phyloP scores from a whole-genome alignment of 176 grass and related monocot species.

The Paspalum notatum region DNA sequence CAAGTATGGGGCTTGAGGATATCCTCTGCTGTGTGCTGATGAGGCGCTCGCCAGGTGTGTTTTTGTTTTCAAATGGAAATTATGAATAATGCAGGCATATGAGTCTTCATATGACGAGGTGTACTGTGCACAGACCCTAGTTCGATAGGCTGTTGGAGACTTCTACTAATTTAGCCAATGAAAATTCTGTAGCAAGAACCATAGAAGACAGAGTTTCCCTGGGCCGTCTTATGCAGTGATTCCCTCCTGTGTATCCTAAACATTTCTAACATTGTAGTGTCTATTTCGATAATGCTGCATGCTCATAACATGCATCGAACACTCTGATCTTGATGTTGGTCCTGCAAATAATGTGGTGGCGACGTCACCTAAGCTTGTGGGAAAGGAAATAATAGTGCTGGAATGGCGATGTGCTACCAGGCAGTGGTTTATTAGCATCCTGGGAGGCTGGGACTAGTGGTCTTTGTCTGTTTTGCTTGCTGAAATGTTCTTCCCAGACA shows the following conservation, averaged over 20 bases:
- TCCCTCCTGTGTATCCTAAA: neutral
- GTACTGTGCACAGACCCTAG: neutral
- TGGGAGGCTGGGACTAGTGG: neutral
- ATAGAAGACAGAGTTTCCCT: neutral
- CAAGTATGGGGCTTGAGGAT: conserved; percentile 79
- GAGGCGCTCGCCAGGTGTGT: neutral
- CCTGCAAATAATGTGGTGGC: neutral
- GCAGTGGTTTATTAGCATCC: neutral
- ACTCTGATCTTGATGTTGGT: neutral
- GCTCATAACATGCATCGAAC: neutral
- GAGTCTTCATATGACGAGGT: neutral
- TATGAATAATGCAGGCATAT: neutral
- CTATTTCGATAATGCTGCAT: neutral
- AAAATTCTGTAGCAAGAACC: neutral
- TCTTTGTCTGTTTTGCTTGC: neutral
- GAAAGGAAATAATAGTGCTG: neutral
- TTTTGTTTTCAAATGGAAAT: neutral
- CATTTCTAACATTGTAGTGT: neutral
- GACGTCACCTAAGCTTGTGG: neutral
- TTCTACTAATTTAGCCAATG: neutral
- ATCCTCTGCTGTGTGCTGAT: neutral
- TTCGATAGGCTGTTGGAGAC: neutral
- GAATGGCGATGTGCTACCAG: neutral
- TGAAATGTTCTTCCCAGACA: neutral
- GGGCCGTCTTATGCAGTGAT: neutral